phyloP scores from a whole-genome alignment of 176 grass and related monocot species.

The Dactylis glomerata region DNA sequence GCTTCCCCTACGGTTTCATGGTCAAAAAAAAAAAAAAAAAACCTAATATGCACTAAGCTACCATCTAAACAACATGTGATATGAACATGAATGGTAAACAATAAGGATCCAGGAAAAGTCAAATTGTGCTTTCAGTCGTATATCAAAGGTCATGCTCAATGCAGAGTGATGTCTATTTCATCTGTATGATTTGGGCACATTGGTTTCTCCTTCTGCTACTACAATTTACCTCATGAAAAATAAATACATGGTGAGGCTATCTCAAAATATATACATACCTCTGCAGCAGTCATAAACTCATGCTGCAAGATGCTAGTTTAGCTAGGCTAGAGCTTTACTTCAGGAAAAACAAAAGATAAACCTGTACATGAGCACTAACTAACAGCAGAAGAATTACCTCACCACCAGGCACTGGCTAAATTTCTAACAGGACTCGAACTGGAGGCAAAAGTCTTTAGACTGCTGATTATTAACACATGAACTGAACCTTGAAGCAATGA shows the following conservation, averaged over 20 bases:
- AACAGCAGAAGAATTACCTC: background rate
- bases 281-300: background rate
- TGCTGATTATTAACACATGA: background rate
- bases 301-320: background rate
- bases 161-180: background rate
- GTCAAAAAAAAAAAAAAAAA: too few species aligned
- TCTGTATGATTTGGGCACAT: background rate
- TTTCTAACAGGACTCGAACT: background rate
- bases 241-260: background rate
- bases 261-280: background rate
- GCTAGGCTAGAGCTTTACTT: background rate
- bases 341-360: background rate
- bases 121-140: background rate
- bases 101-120: background rate
- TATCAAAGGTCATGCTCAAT: background rate
- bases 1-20: too few species aligned
- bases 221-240: background rate
- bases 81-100: background rate
- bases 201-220: background rate
- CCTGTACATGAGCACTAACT: background rate
- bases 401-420: background rate
- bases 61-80: too few species aligned
- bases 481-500: background rate
- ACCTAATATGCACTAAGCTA: background rate
- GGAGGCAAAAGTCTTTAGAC: background rate